phyloP scores from a whole-genome alignment of 2,329 filamentous ascomycete species.

The Lecanoromycetidae sp. region DNA sequence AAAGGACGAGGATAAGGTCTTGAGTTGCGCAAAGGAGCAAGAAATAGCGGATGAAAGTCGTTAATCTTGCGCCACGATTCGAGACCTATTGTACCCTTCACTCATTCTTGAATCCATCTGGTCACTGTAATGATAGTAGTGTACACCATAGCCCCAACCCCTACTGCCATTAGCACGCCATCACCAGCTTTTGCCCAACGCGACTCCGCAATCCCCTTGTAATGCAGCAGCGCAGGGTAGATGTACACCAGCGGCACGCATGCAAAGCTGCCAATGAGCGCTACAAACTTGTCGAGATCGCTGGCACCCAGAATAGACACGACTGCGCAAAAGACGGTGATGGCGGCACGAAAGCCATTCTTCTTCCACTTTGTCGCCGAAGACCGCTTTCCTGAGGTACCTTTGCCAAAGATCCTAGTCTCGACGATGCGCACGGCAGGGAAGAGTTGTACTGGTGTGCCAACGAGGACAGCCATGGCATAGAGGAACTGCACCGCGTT shows the following conservation, averaged over 20 bases:
- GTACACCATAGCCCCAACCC: conserved; percentile 56
- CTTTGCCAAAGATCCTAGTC: conserved; percentile 52
- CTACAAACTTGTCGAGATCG: conserved; percentile 63
- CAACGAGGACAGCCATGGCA: conserved; percentile 59
- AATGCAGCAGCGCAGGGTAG: conserved; percentile 61
- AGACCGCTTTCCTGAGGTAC: conserved; percentile 52
- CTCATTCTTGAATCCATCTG: conserved; percentile 18
- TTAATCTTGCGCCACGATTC: too few species aligned
- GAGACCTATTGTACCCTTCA: too few species aligned
- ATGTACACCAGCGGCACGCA: conserved; percentile 68
- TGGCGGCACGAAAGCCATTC: conserved; percentile 49
- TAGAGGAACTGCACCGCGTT: conserved; percentile 66
- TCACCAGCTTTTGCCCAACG: conserved; percentile 46
- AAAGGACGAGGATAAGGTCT: too few species aligned
- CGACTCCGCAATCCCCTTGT: conserved; percentile 51
- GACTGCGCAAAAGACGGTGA: conserved; percentile 48
- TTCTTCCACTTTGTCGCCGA: conserved; percentile 62
- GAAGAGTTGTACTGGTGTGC: conserved; percentile 63
- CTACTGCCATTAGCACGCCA: conserved; percentile 49
- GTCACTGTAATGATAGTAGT: conserved; percentile 52
- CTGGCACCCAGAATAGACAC: conserved; percentile 53
- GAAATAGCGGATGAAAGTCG: too few species aligned
- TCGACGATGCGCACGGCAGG: conserved; percentile 62
- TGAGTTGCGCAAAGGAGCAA: too few species aligned
- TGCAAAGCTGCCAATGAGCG: conserved; percentile 59